Conservation (phyloP, 2,329 filamentous ascomycete genomes). For the Epichloe aotearoae region DNA sequence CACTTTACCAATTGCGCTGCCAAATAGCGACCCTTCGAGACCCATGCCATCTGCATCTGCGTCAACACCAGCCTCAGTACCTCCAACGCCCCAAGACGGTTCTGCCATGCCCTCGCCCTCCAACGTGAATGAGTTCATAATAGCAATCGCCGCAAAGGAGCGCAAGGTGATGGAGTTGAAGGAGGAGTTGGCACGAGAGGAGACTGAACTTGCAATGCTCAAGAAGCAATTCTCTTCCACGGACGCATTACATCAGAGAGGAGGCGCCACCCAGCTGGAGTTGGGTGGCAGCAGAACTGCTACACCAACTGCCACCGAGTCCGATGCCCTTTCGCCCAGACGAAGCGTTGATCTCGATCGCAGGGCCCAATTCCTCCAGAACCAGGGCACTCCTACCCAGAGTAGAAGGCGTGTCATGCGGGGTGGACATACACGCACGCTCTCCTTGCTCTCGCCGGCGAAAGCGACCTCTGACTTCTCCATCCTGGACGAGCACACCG, state of each 20-base stretch:
- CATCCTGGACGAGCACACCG: conserved; percentile 25
- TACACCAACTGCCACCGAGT: conserved; percentile 9
- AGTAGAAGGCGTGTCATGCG: conserved; percentile 51
- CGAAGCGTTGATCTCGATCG: conserved; percentile 55
- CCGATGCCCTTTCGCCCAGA: conserved; percentile 21
- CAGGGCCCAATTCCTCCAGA: conserved; percentile 51
- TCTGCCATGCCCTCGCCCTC: conserved; percentile 30
- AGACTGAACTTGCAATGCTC: conserved; percentile 59
- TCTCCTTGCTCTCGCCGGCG: conserved; percentile 71
- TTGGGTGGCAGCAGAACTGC: neutral
- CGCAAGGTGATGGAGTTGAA: conserved; percentile 78
- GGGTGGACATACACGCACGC: conserved; percentile 47
- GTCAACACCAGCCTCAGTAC: conserved; percentile 24
- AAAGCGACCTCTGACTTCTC: conserved; percentile 32
- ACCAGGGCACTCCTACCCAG: conserved; percentile 29
- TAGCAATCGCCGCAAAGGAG: conserved; percentile 84
- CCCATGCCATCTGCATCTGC: conserved; percentile 32
- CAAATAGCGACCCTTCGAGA: conserved; percentile 37
- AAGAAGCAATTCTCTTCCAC: conserved; percentile 75
- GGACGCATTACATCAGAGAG: conserved; percentile 64
- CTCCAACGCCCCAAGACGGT: conserved; percentile 37
- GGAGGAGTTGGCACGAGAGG: conserved; percentile 77
- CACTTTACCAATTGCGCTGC: conserved; percentile 46
- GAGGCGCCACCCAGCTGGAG: conserved; percentile 19
- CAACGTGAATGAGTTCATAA: conserved; percentile 60